Evolutionary conservation across 805 yeast species (phyloP).

Genomic region (Saccharomycodes ludwigii): DNA sequence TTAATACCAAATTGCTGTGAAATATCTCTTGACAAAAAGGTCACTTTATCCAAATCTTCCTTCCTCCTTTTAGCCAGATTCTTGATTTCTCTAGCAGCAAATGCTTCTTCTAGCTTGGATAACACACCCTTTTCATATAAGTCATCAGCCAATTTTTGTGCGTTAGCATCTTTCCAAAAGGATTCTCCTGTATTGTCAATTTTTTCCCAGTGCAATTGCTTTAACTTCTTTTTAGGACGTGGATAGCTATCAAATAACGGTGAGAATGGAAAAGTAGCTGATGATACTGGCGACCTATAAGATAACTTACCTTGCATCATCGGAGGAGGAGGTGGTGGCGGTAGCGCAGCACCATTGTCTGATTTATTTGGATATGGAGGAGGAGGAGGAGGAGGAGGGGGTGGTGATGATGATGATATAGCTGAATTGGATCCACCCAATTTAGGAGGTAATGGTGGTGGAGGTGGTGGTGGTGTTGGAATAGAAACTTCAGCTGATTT

Average conservation of each 20-base stretch:
- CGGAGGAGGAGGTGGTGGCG: constrained; percentile 26
- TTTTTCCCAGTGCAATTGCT: constrained; percentile 96
- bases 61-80: constrained; percentile 34
- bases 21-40: constrained; percentile 69
- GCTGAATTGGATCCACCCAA: constrained; percentile 1
- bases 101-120: constrained; percentile 71
- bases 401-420: constrained; percentile 9
- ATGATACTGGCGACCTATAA: constrained; percentile 9
- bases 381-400: constrained; percentile 21
- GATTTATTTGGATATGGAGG: constrained; percentile 11
- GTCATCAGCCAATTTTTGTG: constrained; percentile 44
- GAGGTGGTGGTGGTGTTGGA: constrained; percentile 24
- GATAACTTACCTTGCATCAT: constrained; percentile 1
- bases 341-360: constrained; percentile 17
- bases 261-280: constrained; percentile 22
- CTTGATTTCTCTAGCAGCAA: constrained; percentile 69
- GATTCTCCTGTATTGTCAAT: constrained; percentile 75
- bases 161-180: constrained; percentile 66
- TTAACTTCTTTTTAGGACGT: constrained; percentile 64
- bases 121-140: constrained; percentile 68
- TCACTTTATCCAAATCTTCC: constrained; percentile 39
- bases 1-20: constrained; percentile 95
- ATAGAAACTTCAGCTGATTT: constrained; percentile 12
- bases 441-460: constrained; percentile 19
- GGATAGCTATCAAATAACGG: constrained; percentile 39